phyloP scores from a whole-genome alignment of 805 yeast genomes.

The Priceomyces medius region DNA sequence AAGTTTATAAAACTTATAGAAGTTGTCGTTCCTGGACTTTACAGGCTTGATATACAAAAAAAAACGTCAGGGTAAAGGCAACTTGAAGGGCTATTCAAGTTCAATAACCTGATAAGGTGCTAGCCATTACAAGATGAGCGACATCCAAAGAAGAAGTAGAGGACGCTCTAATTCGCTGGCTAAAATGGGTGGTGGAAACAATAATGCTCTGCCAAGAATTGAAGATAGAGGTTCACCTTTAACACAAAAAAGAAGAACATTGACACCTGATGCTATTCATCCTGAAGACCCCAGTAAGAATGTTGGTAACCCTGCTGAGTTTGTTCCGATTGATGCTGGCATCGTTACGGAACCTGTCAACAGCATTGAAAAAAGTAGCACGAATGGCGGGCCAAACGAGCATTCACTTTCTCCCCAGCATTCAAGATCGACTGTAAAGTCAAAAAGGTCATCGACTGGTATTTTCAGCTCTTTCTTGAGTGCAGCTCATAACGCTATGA shows the following conservation, averaged over 20 bases:
- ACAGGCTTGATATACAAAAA: too few relatives aligned
- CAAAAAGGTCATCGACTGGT: constrained; percentile 23
- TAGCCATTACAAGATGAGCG: not conserved
- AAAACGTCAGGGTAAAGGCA: too few relatives aligned
- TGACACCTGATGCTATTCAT: not conserved
- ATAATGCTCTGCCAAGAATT: not conserved
- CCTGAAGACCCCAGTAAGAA: too few relatives aligned
- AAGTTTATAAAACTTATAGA: too few relatives aligned
- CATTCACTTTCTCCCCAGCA: not conserved
- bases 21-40: too few relatives aligned
- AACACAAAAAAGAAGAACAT: not conserved
- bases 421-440: not conserved
- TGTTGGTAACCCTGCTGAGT: too few relatives aligned
- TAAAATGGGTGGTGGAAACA: not conserved
- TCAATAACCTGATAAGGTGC: not conserved
- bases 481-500: constrained; percentile 47
- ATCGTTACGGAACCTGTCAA: too few relatives aligned
- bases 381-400: not conserved
- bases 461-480: constrained; percentile 43
- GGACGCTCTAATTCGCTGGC: not conserved
- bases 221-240: not conserved
- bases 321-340: too few relatives aligned
- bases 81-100: not conserved
- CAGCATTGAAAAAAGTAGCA: not conserved
- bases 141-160: not conserved